Evolutionary conservation across 768 basidiomycete species (phyloP).

Genomic region (Russula brevipes): DNA sequence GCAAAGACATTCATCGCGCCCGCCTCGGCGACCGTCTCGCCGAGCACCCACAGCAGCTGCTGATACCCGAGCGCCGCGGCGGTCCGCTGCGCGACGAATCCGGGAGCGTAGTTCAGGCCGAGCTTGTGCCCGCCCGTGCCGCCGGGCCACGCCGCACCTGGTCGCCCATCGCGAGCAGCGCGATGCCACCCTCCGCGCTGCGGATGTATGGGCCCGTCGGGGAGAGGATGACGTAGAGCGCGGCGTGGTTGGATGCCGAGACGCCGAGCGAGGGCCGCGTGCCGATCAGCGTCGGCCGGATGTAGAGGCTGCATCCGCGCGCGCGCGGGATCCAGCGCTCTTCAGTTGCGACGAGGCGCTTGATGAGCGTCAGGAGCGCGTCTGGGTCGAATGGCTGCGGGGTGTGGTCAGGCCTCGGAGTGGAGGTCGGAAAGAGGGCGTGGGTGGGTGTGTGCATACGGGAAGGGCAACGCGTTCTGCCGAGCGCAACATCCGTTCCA

Average conservation of each 20-base stretch:
- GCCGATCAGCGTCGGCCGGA: conserved; percentile 71
- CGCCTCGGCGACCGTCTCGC: conserved; percentile 35
- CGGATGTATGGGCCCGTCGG: conserved; percentile 53
- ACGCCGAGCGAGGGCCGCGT: conserved; percentile 54
- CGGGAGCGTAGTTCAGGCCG: conserved; percentile 35
- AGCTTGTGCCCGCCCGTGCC: conserved; percentile 50
- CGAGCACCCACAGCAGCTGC: conserved; percentile 49
- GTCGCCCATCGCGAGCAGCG: conserved; percentile 41
- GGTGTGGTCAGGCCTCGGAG: not conserved
- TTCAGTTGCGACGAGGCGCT: conserved; percentile 65
- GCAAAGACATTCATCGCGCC: conserved; percentile 51
- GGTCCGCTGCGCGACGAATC: conserved; percentile 39
- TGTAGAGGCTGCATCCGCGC: conserved; percentile 77
- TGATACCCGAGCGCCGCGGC: conserved; percentile 45
- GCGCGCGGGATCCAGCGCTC: conserved; percentile 77
- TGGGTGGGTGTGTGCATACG: not conserved
- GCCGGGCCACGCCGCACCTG: conserved; percentile 48
- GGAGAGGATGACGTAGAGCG: conserved; percentile 79
- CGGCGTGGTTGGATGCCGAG: conserved; percentile 68
- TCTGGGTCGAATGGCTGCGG: conserved; percentile 42
- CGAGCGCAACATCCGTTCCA: conserved; percentile 58
- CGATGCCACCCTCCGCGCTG: conserved; percentile 27
- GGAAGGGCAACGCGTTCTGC: conserved; percentile 32
- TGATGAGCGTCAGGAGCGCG: conserved; percentile 47
- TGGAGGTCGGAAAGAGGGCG: not conserved